A percentile compares a stretch with the other conserved stretches of the same genome.
phyloP scores from a whole-genome alignment of 257 asterid genomes.

The Voacanga thouarsii region DNA sequence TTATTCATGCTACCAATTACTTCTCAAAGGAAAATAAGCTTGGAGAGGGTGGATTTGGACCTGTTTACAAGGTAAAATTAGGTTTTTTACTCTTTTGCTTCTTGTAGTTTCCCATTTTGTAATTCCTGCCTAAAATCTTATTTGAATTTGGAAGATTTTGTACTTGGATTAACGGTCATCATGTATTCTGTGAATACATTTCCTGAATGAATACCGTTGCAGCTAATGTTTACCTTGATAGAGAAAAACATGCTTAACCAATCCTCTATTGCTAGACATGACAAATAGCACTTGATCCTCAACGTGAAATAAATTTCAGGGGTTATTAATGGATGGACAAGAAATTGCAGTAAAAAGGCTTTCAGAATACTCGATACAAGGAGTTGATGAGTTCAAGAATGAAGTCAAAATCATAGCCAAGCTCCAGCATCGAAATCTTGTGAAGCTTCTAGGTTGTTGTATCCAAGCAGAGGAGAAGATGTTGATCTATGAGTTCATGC shows the following conservation, averaged over 20 bases:
- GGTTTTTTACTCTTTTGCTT: neutral
- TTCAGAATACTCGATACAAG: conserved; percentile 45
- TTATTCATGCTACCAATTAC: conserved; percentile 35
- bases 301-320: conserved; percentile 28
- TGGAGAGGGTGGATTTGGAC: conserved; percentile 63
- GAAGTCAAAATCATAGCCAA: conserved; percentile 41
- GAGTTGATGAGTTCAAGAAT: conserved; percentile 50
- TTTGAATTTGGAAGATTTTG: neutral
- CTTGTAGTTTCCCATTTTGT: neutral
- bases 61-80: conserved; percentile 44
- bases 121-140: neutral
- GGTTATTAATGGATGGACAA: conserved; percentile 32
- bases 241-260: no score
- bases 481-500: conserved; percentile 52
- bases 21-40: conserved; percentile 38
- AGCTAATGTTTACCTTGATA: neutral
- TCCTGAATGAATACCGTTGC: neutral
- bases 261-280: no score
- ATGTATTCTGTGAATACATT: no score
- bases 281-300: neutral
- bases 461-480: conserved; percentile 41
- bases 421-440: conserved; percentile 62
- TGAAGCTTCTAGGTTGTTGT: conserved; percentile 56
- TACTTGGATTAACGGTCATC: neutral
- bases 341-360: conserved; percentile 55